Percentiles rank a stretch among this genome's conserved stretches.
Evolutionary conservation across 2,329 filamentous ascomycete species (phyloP).

Genomic region (Ramularia collo-cygni): DNA sequence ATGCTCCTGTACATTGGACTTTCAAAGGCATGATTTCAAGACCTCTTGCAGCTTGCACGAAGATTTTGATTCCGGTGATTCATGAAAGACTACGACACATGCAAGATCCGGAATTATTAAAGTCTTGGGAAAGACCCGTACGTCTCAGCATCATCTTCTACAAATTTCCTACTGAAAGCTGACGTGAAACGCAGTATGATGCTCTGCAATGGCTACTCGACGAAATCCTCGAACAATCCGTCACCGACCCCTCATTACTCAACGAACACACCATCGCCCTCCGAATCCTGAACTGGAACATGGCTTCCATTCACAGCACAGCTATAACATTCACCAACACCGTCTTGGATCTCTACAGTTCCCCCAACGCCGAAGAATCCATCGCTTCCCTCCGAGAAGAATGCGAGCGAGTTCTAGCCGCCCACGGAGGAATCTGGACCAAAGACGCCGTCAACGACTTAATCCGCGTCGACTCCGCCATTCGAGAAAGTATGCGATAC

Average conservation of each 20-base stretch:
- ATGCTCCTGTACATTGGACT: too few species aligned
- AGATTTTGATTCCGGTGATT: too few species aligned
- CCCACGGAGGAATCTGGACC: constrained; percentile 15
- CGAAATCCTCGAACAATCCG: constrained; percentile 6
- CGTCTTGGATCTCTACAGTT: constrained; percentile 19
- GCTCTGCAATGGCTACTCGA: constrained; percentile 20
- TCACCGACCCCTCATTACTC: constrained; percentile 8
- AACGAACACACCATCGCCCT: constrained; percentile 13
- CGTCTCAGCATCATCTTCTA: too few species aligned
- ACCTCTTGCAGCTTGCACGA: too few species aligned
- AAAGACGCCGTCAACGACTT: constrained; percentile 19
- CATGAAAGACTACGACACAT: too few species aligned
- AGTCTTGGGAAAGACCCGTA: too few species aligned
- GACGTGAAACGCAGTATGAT: constrained; percentile 15
- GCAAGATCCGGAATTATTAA: too few species aligned
- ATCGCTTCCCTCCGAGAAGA: constrained; percentile 20
- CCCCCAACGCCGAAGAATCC: constrained; percentile 11
- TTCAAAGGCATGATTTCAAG: too few species aligned
- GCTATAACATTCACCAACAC: constrained; percentile 18
- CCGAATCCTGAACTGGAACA: constrained; percentile 18
- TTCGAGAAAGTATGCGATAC: constrained; percentile 26
- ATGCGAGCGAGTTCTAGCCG: constrained; percentile 10
- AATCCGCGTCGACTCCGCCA: constrained; percentile 19
- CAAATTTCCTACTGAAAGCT: too few species aligned
- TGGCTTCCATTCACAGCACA: constrained; percentile 22